Evolutionary conservation across 257 asterid species (phyloP).

Genomic region (Mentha longifolia): DNA sequence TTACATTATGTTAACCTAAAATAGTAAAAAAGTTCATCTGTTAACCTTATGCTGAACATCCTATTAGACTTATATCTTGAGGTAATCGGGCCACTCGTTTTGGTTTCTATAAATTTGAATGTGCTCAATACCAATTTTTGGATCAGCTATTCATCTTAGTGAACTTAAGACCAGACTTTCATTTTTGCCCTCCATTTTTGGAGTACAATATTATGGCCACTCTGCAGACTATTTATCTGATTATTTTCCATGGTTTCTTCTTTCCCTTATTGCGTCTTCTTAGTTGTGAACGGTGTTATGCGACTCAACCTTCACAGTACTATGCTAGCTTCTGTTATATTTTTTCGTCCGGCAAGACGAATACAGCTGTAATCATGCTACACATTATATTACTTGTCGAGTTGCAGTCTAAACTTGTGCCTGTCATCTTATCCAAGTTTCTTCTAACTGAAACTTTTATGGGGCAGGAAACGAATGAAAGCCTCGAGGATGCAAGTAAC

Average conservation of each 20-base stretch:
- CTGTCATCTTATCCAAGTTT: not conserved
- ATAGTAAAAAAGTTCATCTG: not conserved
- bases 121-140: not conserved
- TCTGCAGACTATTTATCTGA: not conserved
- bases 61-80: not conserved
- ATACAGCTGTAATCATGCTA: not conserved
- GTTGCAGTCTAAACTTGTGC: not conserved
- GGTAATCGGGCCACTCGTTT: not conserved
- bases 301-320: not conserved
- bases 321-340: not conserved
- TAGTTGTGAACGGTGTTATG: not conserved
- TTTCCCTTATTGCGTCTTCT: not conserved
- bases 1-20: not conserved
- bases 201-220: not conserved
- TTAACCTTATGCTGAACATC: slow-evolving; percentile 10
- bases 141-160: slow-evolving; percentile 7
- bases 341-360: not conserved
- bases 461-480: slow-evolving; percentile 75
- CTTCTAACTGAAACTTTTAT: not conserved
- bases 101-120: not conserved
- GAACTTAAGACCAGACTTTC: slow-evolving; percentile 1
- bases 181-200: slow-evolving; percentile 13
- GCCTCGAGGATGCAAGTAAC: slow-evolving; percentile 89
- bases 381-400: not conserved
- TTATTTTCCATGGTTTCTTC: not conserved